Conservation (phyloP, 805 yeast species). For the Wickerhamomyces chaumierensis region DNA sequence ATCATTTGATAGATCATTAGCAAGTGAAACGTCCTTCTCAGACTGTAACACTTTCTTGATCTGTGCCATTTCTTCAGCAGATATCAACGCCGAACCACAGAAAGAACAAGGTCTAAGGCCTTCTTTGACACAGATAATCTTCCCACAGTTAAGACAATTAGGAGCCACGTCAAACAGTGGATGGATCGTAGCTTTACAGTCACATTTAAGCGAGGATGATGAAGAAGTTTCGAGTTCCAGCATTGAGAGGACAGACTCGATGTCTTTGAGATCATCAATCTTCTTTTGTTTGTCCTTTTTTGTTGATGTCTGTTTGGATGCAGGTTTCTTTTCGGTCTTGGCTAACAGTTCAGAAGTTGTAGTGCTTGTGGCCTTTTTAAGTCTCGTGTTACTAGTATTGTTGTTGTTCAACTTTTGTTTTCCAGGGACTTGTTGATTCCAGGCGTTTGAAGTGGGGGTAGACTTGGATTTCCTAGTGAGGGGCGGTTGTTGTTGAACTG, state of each 20-base stretch:
- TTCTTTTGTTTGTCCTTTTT: constrained; percentile 30
- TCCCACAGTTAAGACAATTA: constrained; percentile 89
- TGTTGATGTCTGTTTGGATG: constrained; percentile 19
- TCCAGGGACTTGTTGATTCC: constrained; percentile 7
- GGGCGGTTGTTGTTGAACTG: neutral
- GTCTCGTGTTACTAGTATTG: constrained; percentile 8
- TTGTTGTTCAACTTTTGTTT: constrained; percentile 1
- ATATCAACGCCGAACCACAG: constrained; percentile 62
- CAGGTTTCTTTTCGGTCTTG: constrained; percentile 23
- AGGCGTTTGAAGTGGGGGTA: constrained; percentile 4
- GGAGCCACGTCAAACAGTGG: constrained; percentile 87
- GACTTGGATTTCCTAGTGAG: constrained; percentile 1
- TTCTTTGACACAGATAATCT: constrained; percentile 81
- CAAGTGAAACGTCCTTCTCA: constrained; percentile 39
- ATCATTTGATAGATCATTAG: constrained; percentile 10
- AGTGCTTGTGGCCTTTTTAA: constrained; percentile 17
- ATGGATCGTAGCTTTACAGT: constrained; percentile 81
- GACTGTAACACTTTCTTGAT: constrained; percentile 39
- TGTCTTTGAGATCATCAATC: constrained; percentile 47
- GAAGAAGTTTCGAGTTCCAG: constrained; percentile 29
- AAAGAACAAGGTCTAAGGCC: constrained; percentile 85
- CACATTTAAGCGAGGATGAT: constrained; percentile 35
- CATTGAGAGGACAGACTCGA: constrained; percentile 49
- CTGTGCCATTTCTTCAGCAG: constrained; percentile 46
- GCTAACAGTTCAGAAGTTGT: constrained; percentile 40